A percentile compares a stretch with the other conserved stretches of the same genome.
Evolutionary conservation across 768 basidiomycete species (phyloP).

Genomic region (Calvatia gigantea): DNA sequence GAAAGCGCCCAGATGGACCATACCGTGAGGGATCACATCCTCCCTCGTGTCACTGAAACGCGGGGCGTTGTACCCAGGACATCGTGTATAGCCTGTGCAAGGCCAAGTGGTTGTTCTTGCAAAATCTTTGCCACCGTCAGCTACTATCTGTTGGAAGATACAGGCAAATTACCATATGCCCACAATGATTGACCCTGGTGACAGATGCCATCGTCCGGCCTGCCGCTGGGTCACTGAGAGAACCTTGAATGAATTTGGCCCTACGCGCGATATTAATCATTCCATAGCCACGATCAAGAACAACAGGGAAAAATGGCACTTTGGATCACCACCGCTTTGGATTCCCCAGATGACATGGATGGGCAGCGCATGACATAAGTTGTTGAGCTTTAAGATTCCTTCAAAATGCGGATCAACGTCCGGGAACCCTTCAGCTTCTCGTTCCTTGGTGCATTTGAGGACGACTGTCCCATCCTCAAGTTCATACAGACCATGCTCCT

Average conservation of each 20-base stretch:
- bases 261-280: conserved; percentile 20
- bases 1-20: neutral
- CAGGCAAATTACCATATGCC: conserved; percentile 39
- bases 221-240: conserved; percentile 35
- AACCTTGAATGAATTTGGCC: conserved; percentile 41
- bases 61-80: conserved; percentile 28
- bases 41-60: conserved; percentile 12
- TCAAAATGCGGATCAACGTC: conserved; percentile 43
- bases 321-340: conserved; percentile 37
- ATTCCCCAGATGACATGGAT: conserved; percentile 49
- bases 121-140: conserved; percentile 28
- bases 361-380: conserved; percentile 32
- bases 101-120: conserved; percentile 39
- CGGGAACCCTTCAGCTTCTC: conserved; percentile 44
- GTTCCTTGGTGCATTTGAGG: conserved; percentile 41
- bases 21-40: conserved; percentile 13
- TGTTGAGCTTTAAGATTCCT: conserved; percentile 28
- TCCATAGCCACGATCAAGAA: neutral
- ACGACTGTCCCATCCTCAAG: conserved; percentile 23
- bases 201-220: conserved; percentile 41
- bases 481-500: conserved; percentile 36
- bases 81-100: conserved; percentile 31
- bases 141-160: neutral
- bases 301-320: conserved; percentile 35
- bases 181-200: conserved; percentile 37